Conservation (phyloP, 129 eudicot species). For the Rutidosis leptorrhynchoides region DNA sequence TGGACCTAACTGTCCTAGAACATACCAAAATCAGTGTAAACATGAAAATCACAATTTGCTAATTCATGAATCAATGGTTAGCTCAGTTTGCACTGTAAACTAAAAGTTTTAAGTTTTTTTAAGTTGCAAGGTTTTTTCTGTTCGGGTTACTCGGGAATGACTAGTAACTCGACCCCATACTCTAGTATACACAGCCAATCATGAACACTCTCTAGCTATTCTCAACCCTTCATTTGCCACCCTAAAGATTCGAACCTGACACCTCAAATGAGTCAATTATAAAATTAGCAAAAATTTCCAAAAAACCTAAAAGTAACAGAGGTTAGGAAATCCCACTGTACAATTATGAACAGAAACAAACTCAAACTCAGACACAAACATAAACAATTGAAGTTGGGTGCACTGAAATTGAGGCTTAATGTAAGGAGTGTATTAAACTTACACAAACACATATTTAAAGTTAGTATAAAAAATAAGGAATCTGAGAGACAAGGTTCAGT, state of each 20-base stretch:
- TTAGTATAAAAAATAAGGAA: not conserved
- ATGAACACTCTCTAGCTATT: no score
- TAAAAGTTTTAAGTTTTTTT: no score
- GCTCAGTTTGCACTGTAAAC: not conserved
- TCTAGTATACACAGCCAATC: no score
- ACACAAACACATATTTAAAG: not conserved
- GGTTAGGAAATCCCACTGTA: not conserved
- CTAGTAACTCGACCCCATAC: no score
- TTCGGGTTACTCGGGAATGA: no score
- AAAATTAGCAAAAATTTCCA: no score
- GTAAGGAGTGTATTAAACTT: not conserved
- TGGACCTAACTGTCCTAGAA: conserved; percentile 12
- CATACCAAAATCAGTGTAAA: not conserved
- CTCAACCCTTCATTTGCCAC: no score
- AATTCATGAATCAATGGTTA: not conserved
- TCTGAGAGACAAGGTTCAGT: conserved; percentile 15
- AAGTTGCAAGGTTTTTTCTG: no score
- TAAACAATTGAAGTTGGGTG: conserved; percentile 14
- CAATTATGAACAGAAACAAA: conserved; percentile 2
- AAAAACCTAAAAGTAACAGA: no score
- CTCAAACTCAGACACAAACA: not conserved
- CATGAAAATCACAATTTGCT: not conserved
- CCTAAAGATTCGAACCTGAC: no score
- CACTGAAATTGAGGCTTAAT: conserved; percentile 13
- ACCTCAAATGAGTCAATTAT: no score